Evolutionary conservation across 2,329 filamentous ascomycete species (phyloP).

Genomic region (Escovopsis sp.): DNA sequence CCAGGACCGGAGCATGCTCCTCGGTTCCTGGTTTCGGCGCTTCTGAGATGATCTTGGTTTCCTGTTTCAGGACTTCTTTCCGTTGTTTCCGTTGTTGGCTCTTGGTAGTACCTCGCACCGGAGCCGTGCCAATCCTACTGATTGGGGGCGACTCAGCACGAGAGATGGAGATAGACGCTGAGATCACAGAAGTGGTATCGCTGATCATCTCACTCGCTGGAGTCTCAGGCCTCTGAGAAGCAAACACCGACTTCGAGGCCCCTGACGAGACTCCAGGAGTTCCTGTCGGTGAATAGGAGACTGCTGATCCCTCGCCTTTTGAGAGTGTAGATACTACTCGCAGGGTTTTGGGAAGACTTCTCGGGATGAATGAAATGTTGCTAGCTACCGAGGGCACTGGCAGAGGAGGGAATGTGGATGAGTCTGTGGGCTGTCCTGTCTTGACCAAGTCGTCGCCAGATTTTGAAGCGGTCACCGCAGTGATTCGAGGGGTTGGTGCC

Average conservation of each 20-base stretch:
- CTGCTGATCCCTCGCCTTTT: constrained; percentile 1
- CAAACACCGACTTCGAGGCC: constrained; percentile 17
- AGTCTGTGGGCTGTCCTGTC: constrained; percentile 8
- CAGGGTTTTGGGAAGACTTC: constrained; percentile 47
- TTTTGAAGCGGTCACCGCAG: not conserved
- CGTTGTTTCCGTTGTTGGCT: constrained; percentile 66
- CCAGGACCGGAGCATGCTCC: constrained; percentile 57
- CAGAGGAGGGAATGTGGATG: constrained; percentile 34
- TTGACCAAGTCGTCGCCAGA: not conserved
- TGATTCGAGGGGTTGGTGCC: not conserved
- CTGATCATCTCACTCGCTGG: constrained; percentile 60
- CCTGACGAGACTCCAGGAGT: constrained; percentile 12
- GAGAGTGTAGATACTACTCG: constrained; percentile 40
- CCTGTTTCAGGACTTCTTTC: constrained; percentile 51
- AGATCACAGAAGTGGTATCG: constrained; percentile 63
- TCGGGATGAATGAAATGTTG: constrained; percentile 34
- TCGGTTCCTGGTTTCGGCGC: constrained; percentile 35
- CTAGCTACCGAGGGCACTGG: constrained; percentile 30
- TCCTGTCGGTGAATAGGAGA: not conserved
- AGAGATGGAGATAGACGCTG: constrained; percentile 51
- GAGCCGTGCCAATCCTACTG: constrained; percentile 50
- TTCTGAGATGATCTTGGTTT: constrained; percentile 39
- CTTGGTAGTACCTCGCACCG: constrained; percentile 57
- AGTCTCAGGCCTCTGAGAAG: constrained; percentile 47
- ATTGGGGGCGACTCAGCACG: constrained; percentile 59